phyloP scores from a whole-genome alignment of 108 stramenopile genomes.

The Phaeodactylum tricornutum region DNA sequence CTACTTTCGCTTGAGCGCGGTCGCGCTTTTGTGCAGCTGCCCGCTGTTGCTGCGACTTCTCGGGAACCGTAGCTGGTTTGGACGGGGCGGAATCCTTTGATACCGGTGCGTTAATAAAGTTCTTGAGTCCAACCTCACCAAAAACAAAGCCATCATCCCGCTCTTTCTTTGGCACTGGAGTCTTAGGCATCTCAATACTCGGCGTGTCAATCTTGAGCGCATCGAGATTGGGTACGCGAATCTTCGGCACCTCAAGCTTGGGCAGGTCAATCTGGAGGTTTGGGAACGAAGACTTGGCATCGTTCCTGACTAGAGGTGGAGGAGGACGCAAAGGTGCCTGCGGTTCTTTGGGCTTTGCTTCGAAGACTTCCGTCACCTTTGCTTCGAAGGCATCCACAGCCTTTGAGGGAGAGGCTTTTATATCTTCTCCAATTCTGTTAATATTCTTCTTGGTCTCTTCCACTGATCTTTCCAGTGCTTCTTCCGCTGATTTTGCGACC shows the following conservation, averaged over 20 bases:
- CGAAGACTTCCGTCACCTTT: slow-evolving; percentile 12
- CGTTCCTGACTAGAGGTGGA: slow-evolving; percentile 12
- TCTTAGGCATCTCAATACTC: slow-evolving; percentile 18
- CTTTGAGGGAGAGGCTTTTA: slow-evolving; percentile 48
- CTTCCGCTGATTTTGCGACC: slow-evolving; percentile 35
- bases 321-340: slow-evolving; percentile 11
- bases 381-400: slow-evolving; percentile 40
- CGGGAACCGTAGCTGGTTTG: too few species aligned
- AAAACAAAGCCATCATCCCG: not conserved
- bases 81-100: too few species aligned
- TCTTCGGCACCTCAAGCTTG: slow-evolving; percentile 38
- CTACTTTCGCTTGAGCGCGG: slow-evolving; percentile 2
- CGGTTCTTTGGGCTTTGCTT: slow-evolving; percentile 7
- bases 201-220: slow-evolving; percentile 34
- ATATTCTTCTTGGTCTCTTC: slow-evolving; percentile 45
- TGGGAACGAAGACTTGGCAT: too few species aligned
- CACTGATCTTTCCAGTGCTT: slow-evolving; percentile 13
- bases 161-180: slow-evolving; percentile 16
- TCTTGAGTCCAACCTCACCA: not conserved
- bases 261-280: slow-evolving; percentile 20
- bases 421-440: slow-evolving; percentile 47
- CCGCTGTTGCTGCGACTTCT: too few species aligned
- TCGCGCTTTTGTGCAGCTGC: slow-evolving; percentile 9
- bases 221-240: slow-evolving; percentile 24
- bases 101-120: too few species aligned